Evolutionary conservation across 768 basidiomycete species (phyloP).

Genomic region (Pisolithus tinctorius): DNA sequence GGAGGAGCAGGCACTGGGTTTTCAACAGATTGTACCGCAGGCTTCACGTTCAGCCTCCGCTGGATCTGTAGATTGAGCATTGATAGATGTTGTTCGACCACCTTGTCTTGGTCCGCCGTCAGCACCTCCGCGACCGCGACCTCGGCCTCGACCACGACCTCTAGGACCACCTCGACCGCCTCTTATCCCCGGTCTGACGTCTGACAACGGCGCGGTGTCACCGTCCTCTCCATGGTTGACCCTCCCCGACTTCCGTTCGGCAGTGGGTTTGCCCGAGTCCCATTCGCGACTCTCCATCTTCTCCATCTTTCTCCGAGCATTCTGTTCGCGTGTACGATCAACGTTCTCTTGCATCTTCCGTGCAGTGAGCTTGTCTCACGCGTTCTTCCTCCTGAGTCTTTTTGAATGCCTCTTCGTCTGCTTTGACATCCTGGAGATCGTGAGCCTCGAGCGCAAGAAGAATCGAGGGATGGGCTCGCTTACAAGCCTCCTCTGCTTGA

Average conservation of each 20-base stretch:
- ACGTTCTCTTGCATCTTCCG: slow-evolving; percentile 66
- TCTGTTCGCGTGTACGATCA: slow-evolving; percentile 68
- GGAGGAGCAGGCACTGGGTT: background rate
- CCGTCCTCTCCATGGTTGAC: slow-evolving; percentile 2
- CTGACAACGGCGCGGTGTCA: slow-evolving; percentile 6
- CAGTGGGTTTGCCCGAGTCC: slow-evolving; percentile 64
- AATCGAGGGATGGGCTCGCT: slow-evolving; percentile 13
- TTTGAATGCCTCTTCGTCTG: slow-evolving; percentile 74
- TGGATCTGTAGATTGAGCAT: background rate
- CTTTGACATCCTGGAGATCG: slow-evolving; percentile 58
- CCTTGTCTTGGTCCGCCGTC: background rate
- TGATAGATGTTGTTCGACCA: background rate
- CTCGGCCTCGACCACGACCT: slow-evolving; percentile 33
- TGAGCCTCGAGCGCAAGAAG: background rate
- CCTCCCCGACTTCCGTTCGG: slow-evolving; percentile 11
- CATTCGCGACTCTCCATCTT: slow-evolving; percentile 74
- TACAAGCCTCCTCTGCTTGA: slow-evolving; percentile 62
- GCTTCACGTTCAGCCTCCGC: background rate
- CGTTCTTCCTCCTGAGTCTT: slow-evolving; percentile 63
- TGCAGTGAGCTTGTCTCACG: slow-evolving; percentile 44
- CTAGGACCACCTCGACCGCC: slow-evolving; percentile 26
- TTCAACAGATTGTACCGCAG: background rate
- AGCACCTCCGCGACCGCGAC: background rate
- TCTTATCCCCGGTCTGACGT: slow-evolving; percentile 17
- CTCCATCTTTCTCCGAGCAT: slow-evolving; percentile 77